Evolutionary conservation across 768 basidiomycete species (phyloP).

Genomic region (Rhodotorula paludigena): DNA sequence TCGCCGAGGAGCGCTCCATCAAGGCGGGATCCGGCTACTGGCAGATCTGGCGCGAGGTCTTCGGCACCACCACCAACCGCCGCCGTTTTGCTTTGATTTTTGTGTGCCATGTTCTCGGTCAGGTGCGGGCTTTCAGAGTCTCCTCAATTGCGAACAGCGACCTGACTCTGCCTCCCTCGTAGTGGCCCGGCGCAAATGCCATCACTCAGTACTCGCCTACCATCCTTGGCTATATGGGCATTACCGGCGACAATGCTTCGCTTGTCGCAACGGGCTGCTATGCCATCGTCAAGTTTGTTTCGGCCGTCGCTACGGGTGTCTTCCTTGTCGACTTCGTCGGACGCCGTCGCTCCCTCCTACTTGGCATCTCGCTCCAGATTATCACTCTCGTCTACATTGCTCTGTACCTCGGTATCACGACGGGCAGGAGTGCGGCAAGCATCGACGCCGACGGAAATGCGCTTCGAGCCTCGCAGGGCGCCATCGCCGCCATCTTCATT

Average conservation of each 20-base stretch:
- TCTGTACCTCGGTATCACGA: conserved; percentile 6
- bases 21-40: conserved; percentile 6
- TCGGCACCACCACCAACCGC: neutral
- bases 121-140: too few species aligned
- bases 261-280: conserved; percentile 5
- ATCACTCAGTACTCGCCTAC: conserved; percentile 7
- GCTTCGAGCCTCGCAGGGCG: neutral
- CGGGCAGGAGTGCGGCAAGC: neutral
- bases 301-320: neutral
- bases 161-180: neutral
- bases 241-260: neutral
- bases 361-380: neutral
- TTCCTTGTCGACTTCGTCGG: conserved; percentile 10
- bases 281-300: conserved; percentile 9
- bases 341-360: conserved; percentile 1
- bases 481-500: conserved; percentile 7
- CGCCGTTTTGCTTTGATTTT: conserved; percentile 1
- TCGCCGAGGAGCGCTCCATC: conserved; percentile 3
- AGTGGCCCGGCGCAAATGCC: conserved; percentile 1
- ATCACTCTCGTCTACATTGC: conserved; percentile 1
- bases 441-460: neutral
- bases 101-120: conserved; percentile 2
- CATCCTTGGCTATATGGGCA: conserved; percentile 1
- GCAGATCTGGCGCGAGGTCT: neutral
- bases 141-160: neutral